Conservation (phyloP, 2,329 filamentous ascomycete species). For the Colletotrichum cordylinicola region DNA sequence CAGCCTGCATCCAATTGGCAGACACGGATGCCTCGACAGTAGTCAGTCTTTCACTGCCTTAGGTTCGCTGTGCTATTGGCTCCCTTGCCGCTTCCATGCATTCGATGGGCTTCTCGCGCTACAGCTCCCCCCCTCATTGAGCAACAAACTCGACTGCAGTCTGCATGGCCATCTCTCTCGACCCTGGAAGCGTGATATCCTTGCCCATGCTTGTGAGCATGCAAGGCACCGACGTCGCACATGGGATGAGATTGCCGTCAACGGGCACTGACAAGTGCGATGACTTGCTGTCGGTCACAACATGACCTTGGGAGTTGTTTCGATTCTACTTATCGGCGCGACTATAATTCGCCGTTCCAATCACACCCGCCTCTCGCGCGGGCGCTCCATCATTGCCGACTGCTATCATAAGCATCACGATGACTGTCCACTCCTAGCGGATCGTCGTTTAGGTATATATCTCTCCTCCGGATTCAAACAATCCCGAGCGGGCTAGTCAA, state of each 20-base stretch:
- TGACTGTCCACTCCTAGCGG: not conserved
- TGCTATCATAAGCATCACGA: not conserved
- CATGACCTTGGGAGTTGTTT: not conserved
- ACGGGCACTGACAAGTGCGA: not conserved
- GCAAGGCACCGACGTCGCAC: not conserved
- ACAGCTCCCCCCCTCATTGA: not conserved
- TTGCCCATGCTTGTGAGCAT: not conserved
- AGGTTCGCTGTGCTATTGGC: not conserved
- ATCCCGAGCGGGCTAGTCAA: not conserved
- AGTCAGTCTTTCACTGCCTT: not conserved
- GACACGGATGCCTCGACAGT: not conserved
- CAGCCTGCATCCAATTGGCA: not conserved
- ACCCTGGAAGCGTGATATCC: not conserved
- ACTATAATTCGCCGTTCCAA: not conserved
- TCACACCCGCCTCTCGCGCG: not conserved
- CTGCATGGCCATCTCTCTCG: not conserved
- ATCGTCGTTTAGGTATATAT: not conserved
- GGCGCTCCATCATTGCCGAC: not conserved
- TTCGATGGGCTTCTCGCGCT: not conserved
- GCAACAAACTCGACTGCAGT: not conserved
- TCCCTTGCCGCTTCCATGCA: not conserved
- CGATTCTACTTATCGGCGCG: not conserved
- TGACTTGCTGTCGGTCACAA: not conserved
- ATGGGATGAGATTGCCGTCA: not conserved
- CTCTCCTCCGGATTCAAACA: not conserved